phyloP scores from a whole-genome alignment of 768 basidiomycete species.

The Termitomyces heimii region DNA sequence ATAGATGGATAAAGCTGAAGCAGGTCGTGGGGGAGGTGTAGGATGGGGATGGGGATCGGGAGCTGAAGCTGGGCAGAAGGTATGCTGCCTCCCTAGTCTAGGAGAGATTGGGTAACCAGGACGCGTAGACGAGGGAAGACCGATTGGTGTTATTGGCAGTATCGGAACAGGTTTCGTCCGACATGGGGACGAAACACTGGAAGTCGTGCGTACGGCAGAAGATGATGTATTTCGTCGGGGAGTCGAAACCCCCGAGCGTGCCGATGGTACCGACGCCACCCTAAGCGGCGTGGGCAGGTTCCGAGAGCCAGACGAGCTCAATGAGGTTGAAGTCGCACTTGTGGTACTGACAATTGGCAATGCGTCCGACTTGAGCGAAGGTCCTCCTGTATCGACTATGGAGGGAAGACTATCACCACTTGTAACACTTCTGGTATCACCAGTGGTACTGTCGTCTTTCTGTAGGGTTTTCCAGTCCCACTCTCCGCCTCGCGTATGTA shows the following conservation, averaged over 20 bases:
- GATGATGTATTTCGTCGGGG: conserved; percentile 20
- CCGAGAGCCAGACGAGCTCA: conserved; percentile 7
- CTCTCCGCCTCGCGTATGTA: conserved; percentile 42
- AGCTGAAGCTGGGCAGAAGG: conserved; percentile 24
- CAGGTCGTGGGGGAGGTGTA: conserved; percentile 52
- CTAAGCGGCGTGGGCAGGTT: conserved; percentile 4
- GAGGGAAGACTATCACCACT: conserved; percentile 43
- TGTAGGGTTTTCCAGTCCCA: conserved; percentile 70
- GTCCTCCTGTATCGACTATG: conserved; percentile 21
- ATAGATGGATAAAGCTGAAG: conserved; percentile 71
- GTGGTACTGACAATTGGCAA: conserved; percentile 17
- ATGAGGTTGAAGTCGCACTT: conserved; percentile 13
- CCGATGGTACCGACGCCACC: neutral
- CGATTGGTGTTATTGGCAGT: conserved; percentile 29
- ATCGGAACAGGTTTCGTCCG: conserved; percentile 34
- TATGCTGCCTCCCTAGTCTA: conserved; percentile 33
- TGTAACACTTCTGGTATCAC: conserved; percentile 41
- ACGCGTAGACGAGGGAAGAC: conserved; percentile 28
- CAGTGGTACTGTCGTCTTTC: conserved; percentile 26
- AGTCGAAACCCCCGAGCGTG: conserved; percentile 13
- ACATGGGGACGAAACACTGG: conserved; percentile 18
- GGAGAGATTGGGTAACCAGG: conserved; percentile 40
- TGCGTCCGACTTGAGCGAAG: conserved; percentile 24
- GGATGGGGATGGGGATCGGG: conserved; percentile 73
- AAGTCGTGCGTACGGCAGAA: conserved; percentile 7